These are phyloP conservation scores for Clavulina sp. DNA, from an alignment of 768 basidiomycete genomes.

Conservation along the genomic window DNA sequence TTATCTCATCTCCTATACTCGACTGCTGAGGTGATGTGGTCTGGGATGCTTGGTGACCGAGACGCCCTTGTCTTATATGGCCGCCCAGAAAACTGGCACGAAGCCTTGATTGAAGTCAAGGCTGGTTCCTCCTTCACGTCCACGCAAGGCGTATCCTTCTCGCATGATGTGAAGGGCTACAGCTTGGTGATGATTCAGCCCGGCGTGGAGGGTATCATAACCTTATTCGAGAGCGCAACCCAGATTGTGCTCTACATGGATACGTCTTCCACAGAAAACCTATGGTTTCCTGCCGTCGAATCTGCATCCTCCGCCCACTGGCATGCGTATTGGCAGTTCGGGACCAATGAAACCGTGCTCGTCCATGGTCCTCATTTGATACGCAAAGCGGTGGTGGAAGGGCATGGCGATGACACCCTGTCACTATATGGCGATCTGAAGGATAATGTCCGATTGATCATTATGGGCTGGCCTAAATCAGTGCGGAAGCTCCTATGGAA, in stretches of 20 bases:
- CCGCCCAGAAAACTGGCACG: constrained; percentile 35
- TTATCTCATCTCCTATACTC: constrained; percentile 35
- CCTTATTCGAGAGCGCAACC: constrained; percentile 45
- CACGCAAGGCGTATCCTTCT: neutral
- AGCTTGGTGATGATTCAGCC: constrained; percentile 37
- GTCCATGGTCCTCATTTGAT: constrained; percentile 31
- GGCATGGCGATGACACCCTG: constrained; percentile 21
- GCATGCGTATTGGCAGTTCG: constrained; percentile 50
- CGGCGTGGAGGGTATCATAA: constrained; percentile 40
- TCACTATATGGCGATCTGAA: constrained; percentile 54
- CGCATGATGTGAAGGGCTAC: constrained; percentile 14
- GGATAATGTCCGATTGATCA: constrained; percentile 34
- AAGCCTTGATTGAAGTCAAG: constrained; percentile 29
- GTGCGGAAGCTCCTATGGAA: constrained; percentile 50
- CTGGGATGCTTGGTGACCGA: constrained; percentile 40
- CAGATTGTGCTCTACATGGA: constrained; percentile 58
- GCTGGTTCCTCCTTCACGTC: neutral
- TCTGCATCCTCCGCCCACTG: neutral
- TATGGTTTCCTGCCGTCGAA: constrained; percentile 56
- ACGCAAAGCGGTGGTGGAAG: constrained; percentile 22
- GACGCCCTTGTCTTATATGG: constrained; percentile 51
- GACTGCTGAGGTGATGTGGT: constrained; percentile 56
- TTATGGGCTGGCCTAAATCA: constrained; percentile 42
- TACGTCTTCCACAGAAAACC: constrained; percentile 43
- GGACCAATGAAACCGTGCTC: constrained; percentile 50